A percentile compares a stretch with the other conserved stretches of the same genome.
Conservation (phyloP, 2,329 filamentous ascomycete species). For the Neobulgaria alba region DNA sequence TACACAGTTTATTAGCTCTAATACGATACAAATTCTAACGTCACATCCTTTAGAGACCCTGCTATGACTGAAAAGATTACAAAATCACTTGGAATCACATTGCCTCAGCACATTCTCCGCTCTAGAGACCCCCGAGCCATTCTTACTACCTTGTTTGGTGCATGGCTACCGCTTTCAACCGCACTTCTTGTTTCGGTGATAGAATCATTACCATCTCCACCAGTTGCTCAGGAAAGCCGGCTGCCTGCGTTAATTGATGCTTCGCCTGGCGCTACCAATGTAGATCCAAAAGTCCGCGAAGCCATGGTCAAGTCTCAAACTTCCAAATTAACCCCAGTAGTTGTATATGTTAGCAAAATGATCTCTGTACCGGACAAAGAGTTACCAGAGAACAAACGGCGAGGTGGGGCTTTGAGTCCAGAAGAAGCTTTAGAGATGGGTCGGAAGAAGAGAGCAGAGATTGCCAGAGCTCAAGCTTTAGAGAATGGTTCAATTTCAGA, state of each 20-base stretch:
- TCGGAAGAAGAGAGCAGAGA: constrained; percentile 80
- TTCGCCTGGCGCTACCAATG: constrained; percentile 66
- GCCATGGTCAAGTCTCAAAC: constrained; percentile 77
- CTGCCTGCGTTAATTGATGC: constrained; percentile 70
- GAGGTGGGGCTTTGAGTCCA: constrained; percentile 62
- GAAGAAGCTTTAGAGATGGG: constrained; percentile 88
- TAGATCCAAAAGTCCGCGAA: constrained; percentile 61
- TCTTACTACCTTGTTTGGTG: constrained; percentile 76
- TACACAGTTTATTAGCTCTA: constrained; percentile 10
- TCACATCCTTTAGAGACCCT: constrained; percentile 52
- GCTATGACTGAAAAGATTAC: constrained; percentile 85
- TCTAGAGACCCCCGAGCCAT: constrained; percentile 78
- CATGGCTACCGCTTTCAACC: constrained; percentile 88
- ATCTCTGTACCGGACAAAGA: constrained; percentile 91
- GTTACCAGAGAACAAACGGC: constrained; percentile 74
- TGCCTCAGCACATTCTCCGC: constrained; percentile 75
- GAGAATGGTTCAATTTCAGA: constrained; percentile 23
- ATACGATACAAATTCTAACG: constrained; percentile 21
- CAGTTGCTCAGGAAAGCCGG: constrained; percentile 67
- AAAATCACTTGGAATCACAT: constrained; percentile 76
- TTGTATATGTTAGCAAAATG: constrained; percentile 98
- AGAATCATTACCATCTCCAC: constrained; percentile 83
- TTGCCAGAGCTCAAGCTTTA: constrained; percentile 64
- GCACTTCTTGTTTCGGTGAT: constrained; percentile 89
- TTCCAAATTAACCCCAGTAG: constrained; percentile 62